A percentile compares a stretch with the other conserved stretches of the same genome.
Conservation (phyloP, 331 rosid species). For the Acacia pycnantha region DNA sequence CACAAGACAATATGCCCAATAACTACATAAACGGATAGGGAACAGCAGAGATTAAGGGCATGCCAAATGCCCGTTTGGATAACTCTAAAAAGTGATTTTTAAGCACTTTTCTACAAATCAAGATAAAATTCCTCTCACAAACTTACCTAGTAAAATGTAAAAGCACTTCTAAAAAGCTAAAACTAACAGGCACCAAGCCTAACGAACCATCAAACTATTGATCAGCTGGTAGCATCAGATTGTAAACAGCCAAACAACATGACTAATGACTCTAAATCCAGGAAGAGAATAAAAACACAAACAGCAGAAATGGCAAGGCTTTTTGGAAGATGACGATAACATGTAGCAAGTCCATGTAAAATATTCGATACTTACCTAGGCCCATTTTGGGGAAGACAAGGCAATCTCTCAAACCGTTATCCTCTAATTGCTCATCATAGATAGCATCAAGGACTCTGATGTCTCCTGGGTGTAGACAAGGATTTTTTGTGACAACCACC, state of each 20-base stretch:
- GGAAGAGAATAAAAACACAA: not conserved
- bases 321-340: not conserved
- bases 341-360: not conserved
- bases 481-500: conserved; percentile 85
- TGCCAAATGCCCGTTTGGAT: not conserved
- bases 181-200: not conserved
- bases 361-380: conserved; percentile 48
- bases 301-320: not conserved
- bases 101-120: too few relatives aligned
- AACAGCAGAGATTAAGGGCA: conserved; percentile 3
- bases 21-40: not conserved
- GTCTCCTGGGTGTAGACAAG: conserved; percentile 98
- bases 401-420: conserved; percentile 74
- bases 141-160: too few relatives aligned
- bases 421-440: conserved; percentile 63
- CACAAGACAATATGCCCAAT: conserved; percentile 10
- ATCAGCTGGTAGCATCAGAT: not conserved
- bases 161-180: too few relatives aligned
- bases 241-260: conserved; percentile 2
- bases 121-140: too few relatives aligned
- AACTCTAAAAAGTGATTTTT: too few relatives aligned
- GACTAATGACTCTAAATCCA: conserved; percentile 12
- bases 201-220: not conserved
- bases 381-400: conserved; percentile 84
- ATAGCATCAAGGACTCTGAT: conserved; percentile 90